Evolutionary conservation across 352 stramenopile genomes (phyloP).

Genomic region (Phytopythium montanum): DNA sequence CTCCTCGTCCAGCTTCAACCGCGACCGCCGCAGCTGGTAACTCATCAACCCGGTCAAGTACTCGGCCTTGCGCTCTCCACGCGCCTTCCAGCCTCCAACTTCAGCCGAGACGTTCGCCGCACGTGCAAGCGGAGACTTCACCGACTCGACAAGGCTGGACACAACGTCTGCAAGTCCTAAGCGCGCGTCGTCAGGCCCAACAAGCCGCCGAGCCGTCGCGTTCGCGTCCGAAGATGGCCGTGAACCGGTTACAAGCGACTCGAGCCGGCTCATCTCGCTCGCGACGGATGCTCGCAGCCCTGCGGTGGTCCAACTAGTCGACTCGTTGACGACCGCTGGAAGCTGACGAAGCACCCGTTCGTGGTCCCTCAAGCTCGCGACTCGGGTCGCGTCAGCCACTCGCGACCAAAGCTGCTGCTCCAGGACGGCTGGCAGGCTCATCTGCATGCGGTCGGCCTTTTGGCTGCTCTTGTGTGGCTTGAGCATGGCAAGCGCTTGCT

Average conservation of each 20-base stretch:
- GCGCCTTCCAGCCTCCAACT: not conserved
- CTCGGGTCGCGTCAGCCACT: not conserved
- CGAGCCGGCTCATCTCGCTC: not conserved
- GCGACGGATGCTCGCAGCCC: not conserved
- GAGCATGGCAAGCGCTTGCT: not conserved
- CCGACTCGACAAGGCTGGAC: not conserved
- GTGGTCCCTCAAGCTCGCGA: not conserved
- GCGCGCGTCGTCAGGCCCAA: not conserved
- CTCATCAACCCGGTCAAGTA: not conserved
- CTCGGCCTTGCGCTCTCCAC: not conserved
- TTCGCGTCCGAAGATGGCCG: not conserved
- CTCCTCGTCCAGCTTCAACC: not conserved
- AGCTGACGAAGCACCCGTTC: not conserved
- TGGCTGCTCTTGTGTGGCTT: not conserved
- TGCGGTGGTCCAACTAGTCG: not conserved
- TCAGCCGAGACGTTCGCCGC: not conserved
- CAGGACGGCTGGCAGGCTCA: not conserved
- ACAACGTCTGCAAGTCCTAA: not conserved
- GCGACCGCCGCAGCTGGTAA: not conserved
- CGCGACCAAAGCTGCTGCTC: not conserved
- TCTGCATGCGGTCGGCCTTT: not conserved
- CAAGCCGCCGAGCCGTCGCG: not conserved
- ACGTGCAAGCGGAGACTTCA: not conserved
- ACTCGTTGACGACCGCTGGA: not conserved
- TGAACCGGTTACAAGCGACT: not conserved